Evolutionary conservation across 1,139 yeast species (phyloP), one percentile per base, ranked within the genome.

Genomic region (Yamadazyma songkhlaensis): DNA sequence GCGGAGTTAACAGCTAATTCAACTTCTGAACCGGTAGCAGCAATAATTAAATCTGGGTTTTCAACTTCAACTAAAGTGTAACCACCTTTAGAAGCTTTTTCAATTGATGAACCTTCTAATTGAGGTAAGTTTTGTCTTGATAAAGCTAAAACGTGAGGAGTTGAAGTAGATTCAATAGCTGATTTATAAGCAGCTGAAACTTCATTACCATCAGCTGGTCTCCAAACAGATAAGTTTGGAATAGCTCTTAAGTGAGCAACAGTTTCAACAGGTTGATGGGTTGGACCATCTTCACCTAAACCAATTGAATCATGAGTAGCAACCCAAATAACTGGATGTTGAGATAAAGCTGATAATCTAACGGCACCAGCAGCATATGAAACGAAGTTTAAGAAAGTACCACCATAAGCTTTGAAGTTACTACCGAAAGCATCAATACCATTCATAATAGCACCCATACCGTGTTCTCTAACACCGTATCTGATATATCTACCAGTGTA

Each of bases 201-300:
- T 76, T 92, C 99, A 67, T 92, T 92, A 75, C 99, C 99, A 66
- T 94, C 98, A 61, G 98, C 98, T 55, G 98, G 98, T 80, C 99
- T 88, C 97, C 97, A 92, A 46, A 92, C 97, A 64, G 84, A 79
- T 56, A 81, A 60, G 78, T 94, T 94, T 73, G 99, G 99, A 57
- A 79, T 64, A 51, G 98, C 96, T 79, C 99, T 88, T 72, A 94
- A 81, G 71, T 92, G 98, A 46, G 97, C 96, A 64, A 92, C 74
- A 47, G 98, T 92, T 79, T 92, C 99, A 57, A 92, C 88, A 68
- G 99, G 99, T 77, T 92, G 98, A 72, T 92, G 98, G 62, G 98
- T 92, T 67, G 98, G 98, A 62, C 98, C 98, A 64, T 92, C 98
- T 77, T 92, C 98, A 74, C 98, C 98, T 54, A 92, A 79, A 72